These are phyloP conservation scores for Blastomyces gilchristii DNA, from an alignment of 2,329 filamentous ascomycete genomes.

Conservation along the genomic window DNA sequence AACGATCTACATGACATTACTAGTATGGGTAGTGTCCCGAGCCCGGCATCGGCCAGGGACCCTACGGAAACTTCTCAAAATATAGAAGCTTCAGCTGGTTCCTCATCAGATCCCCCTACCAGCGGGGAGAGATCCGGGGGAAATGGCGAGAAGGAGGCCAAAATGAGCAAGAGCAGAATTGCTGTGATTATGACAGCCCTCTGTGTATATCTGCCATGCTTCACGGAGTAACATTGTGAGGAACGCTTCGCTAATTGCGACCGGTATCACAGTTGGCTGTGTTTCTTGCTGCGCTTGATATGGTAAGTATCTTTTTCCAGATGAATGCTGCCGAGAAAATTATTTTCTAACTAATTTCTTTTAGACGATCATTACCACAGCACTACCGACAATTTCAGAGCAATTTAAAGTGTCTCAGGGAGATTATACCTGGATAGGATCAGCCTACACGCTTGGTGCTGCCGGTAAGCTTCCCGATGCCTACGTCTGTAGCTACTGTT, in stretches of 20 bases:
- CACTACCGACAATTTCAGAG: conserved; percentile 26
- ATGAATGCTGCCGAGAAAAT: background rate
- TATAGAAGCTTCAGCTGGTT: background rate
- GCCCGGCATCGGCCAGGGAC: background rate
- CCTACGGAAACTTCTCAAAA: background rate
- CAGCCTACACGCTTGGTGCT: conserved; percentile 27
- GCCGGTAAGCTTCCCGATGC: conserved; percentile 18
- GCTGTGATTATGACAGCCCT: conserved; percentile 15
- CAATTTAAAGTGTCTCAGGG: conserved; percentile 25
- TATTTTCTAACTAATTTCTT: background rate
- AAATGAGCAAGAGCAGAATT: conserved; percentile 13
- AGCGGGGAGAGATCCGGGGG: background rate
- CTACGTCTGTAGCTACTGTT: conserved; percentile 9
- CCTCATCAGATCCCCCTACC: background rate
- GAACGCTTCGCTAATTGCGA: background rate
- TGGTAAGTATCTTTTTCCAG: conserved; percentile 27
- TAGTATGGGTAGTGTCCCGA: background rate
- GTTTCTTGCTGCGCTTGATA: conserved; percentile 51
- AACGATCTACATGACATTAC: background rate
- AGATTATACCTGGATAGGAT: conserved; percentile 32
- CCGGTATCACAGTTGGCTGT: conserved; percentile 42
- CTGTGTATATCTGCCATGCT: conserved; percentile 9
- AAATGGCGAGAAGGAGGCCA: conserved; percentile 2
- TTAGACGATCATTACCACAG: conserved; percentile 28
- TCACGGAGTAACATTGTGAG: background rate